These are phyloP conservation scores for Wallemia ichthyophaga DNA, from an alignment of 1,284 basidiomycete species.

Conservation along the genomic window DNA sequence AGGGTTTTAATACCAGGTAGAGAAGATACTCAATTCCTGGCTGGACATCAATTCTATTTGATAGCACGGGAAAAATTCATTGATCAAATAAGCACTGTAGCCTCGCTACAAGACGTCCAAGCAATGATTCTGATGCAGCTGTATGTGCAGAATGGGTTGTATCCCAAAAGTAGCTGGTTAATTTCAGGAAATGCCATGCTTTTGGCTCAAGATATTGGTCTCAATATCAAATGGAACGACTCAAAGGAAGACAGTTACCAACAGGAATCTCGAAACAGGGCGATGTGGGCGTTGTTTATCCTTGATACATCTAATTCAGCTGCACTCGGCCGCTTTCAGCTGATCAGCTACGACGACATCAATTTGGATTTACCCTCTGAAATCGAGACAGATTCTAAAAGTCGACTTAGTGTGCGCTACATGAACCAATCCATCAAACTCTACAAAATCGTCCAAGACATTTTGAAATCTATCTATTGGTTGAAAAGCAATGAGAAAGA, in stretches of 20 bases:
- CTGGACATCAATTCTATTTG: background rate
- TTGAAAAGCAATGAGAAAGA: background rate
- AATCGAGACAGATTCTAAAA: too few relatives aligned
- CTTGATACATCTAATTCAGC: background rate
- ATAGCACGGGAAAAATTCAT: background rate
- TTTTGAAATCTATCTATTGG: background rate
- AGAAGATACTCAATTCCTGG: background rate
- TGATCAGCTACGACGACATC: background rate
- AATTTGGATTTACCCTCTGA: background rate
- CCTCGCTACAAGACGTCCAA: background rate
- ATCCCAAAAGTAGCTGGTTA: background rate
- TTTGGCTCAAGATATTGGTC: background rate
- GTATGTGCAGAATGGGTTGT: background rate
- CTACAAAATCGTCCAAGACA: background rate
- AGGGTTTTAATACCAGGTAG: background rate
- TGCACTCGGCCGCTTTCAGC: background rate
- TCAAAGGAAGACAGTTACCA: background rate
- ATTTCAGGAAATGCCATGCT: background rate
- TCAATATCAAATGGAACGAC: background rate
- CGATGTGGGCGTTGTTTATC: background rate
- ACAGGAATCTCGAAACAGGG: background rate
- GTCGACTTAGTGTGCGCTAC: background rate
- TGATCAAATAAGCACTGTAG: background rate
- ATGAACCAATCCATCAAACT: background rate
- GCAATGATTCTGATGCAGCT: background rate